These are phyloP conservation scores for Catunica adiposa DNA, from an alignment of 2,329 filamentous ascomycete species.

Conservation along the genomic window DNA sequence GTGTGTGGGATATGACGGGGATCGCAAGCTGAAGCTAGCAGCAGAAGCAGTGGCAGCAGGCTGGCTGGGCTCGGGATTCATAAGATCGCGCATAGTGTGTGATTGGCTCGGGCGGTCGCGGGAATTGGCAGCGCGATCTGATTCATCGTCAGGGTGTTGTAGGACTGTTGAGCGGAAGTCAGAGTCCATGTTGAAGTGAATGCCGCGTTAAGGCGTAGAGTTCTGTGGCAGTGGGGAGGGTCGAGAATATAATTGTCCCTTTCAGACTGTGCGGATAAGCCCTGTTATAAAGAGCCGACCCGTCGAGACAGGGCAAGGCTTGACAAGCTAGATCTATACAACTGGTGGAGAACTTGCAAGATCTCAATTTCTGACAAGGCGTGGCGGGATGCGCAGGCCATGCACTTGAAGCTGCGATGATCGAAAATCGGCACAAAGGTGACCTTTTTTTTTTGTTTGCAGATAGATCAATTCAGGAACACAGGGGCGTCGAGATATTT, in stretches of 20 bases:
- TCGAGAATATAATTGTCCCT: no score
- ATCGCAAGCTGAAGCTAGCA: slow-evolving; percentile 30
- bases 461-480: no score
- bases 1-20: slow-evolving; percentile 10
- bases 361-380: no score
- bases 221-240: background rate
- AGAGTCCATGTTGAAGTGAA: slow-evolving; percentile 26
- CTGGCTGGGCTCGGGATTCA: slow-evolving; percentile 28
- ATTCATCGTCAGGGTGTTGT: slow-evolving; percentile 29
- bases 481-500: no score
- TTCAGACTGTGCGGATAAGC: no score
- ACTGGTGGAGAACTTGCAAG: no score
- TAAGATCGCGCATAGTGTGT: slow-evolving; percentile 29
- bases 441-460: no score
- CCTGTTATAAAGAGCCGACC: background rate
- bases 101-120: slow-evolving; percentile 17
- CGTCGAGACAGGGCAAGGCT: background rate
- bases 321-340: background rate
- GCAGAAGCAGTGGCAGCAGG: slow-evolving; percentile 16
- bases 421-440: no score
- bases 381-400: no score
- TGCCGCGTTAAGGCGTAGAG: no score
- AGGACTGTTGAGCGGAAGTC: slow-evolving; percentile 35
- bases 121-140: slow-evolving; percentile 18
- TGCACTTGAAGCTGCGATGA: no score